Base-by-base conservation (phyloP, 2,329 filamentous ascomycete genomes). In the Scedosporium dehoogii region DNA sequence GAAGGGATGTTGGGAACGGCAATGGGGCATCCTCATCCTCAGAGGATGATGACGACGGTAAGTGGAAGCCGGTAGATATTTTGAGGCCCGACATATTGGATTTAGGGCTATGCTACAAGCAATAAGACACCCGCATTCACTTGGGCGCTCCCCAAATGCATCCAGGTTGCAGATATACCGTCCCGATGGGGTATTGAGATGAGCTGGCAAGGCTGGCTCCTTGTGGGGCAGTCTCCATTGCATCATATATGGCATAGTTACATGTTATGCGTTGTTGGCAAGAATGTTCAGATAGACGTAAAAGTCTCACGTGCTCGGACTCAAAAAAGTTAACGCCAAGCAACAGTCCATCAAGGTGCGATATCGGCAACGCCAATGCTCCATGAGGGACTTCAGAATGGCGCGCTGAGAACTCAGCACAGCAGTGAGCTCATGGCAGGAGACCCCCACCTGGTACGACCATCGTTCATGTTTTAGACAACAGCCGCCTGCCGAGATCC, bases 1-100 rank as follows among this genome's bases (percentile, higher is more conserved):
- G 85, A 16, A 99, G 85, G 3, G 92, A 91, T 46, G 86, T 82
- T 1, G 94, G 94, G 76, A 96, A 97, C 12, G 94, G 94, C 4
- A 97, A 85, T 21, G 86, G 86, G 68, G 85, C 81, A 68, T 88
- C 85, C 69, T 90, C 85, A 69, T 85, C 78, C 63, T 72, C 68
- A 23, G 63, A 63, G 23, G 53, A 48, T 18, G 53, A 58, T 29
- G 60, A 58, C 18, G 60, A 62, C 1, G 33, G 33, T 2, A 62
- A 29, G 23, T 48, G 23, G 60, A 58, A 58, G 6, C 53, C 55
- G 16, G 21, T 46, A 9, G 46, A 25, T 56, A 48, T n/a, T 12
- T 33, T 33, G 44, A 51, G 42, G 18, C 16, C 16, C 4, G 59
- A 3, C 59, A 60, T 60, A 9, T 14, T 60, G 6, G 16, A 29